Evolutionary conservation across 495 filamentous ascomycete species (phyloP), one percentile per base, ranked within the genome.

Genomic region (Daldinia grandis): DNA sequence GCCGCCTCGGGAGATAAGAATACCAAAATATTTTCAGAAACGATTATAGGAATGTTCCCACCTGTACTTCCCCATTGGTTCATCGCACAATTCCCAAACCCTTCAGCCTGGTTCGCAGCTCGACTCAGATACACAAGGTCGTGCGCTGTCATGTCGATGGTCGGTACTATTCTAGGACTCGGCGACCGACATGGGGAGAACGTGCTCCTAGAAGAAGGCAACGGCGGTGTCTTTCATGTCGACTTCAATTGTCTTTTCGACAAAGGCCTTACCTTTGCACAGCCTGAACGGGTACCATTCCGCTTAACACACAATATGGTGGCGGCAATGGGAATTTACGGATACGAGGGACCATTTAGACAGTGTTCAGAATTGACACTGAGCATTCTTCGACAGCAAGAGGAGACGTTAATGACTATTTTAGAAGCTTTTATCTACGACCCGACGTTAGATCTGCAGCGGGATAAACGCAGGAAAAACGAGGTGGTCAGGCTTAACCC

Each of bases 191-290:
- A 99, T 79, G 94, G 94, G 60, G 95, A 98, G 80, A 99, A 99
- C 78, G 92, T 99, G 56, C 86, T 97, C 35, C 92, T 98, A 54
- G 94, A 98, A 78, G 93, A 97, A 85, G 90, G 90, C 37, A 96
- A 93, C 67, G 95, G 96, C 50, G 96, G 97, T 60, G 89, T 96
- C 25, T 89, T 98, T 74, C 95, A 99, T 80, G 95, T 99, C 56
- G 95, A 99, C 81, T 99, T 99, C 86, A 99, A 99, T 81, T 99
- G 95, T 80, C 90, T 99, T 21, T 99, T 99, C 79, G 96, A 99
- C 83, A 99, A 98, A 82, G 95, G 96, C 9, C 87, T 95, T 65
- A 97, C 94, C 0, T 98, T 99, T 73, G 91, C 93, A 64, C 94
- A 95, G 82, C 95, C 95, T 0, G 95, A 99, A 77, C 83, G 90